Percentiles rank a stretch among this genome's conserved stretches.
Conservation (phyloP, 208 protist species). For the Trichomonas tenax region DNA sequence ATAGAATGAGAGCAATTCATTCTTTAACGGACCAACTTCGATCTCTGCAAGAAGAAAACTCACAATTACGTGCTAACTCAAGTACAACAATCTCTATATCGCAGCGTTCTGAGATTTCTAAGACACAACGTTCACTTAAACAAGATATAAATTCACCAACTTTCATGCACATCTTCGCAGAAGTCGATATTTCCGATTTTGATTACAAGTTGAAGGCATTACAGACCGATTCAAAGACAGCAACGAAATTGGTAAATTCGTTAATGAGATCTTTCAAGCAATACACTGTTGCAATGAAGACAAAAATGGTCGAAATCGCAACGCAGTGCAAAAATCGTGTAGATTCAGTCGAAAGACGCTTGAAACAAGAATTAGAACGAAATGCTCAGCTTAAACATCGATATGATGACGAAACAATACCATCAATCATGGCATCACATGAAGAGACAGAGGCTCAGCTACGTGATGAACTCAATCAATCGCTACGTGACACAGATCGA, state of each 20-base stretch:
- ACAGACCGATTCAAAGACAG: neutral
- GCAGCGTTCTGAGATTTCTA: neutral
- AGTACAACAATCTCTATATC: neutral
- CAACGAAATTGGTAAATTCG: neutral
- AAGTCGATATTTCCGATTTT: neutral
- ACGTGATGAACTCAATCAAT: neutral
- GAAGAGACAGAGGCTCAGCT: neutral
- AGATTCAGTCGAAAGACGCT: neutral
- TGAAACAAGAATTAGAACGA: neutral
- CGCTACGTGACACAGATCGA: neutral
- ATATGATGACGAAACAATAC: conserved; percentile 16
- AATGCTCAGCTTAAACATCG: neutral
- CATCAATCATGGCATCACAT: neutral
- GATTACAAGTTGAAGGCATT: neutral
- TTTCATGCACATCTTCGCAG: neutral
- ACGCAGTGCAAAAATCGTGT: too few relatives aligned
- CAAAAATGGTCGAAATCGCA: neutral
- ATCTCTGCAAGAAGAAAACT: neutral
- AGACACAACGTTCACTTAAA: neutral
- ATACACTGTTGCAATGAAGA: neutral
- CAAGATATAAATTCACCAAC: neutral
- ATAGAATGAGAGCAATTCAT: neutral
- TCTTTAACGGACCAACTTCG: neutral
- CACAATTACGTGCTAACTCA: neutral
- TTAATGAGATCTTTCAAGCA: neutral